A percentile compares a stretch with the other conserved stretches of the same genome.
phyloP scores from a whole-genome alignment of 176 grass and related monocot genomes.

The Secale cereale region DNA sequence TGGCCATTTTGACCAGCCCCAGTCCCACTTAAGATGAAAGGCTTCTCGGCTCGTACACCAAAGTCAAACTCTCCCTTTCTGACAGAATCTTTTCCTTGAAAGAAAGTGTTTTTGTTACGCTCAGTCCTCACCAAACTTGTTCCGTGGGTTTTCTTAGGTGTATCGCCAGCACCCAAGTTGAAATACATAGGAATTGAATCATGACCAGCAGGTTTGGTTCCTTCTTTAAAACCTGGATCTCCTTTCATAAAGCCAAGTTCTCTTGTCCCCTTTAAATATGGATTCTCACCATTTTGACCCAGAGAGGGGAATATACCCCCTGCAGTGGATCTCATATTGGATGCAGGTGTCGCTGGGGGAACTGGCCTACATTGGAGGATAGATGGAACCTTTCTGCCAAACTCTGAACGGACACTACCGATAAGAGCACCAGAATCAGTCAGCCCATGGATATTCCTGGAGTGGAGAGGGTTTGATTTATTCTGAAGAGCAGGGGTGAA shows the following conservation, averaged over 20 bases:
- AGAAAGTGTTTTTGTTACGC: conserved; percentile 28
- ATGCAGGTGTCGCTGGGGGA: conserved; percentile 25
- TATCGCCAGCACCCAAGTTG: conserved; percentile 38
- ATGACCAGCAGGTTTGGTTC: conserved; percentile 30
- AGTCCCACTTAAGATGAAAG: conserved; percentile 36
- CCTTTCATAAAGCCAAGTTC: conserved; percentile 32
- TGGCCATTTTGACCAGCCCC: conserved; percentile 27
- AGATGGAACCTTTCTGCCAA: conserved; percentile 51
- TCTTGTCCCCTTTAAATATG: conserved; percentile 38
- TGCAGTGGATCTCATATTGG: conserved; percentile 35
- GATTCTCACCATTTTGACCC: conserved; percentile 34
- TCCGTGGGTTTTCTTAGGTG: conserved; percentile 32
- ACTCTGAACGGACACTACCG: conserved; percentile 25
- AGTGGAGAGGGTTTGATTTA: conserved; percentile 20
- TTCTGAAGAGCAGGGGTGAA: conserved; percentile 41
- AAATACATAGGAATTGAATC: conserved; percentile 37
- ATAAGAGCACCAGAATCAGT: conserved; percentile 29
- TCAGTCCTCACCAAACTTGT: conserved; percentile 38
- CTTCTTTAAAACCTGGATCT: conserved; percentile 39
- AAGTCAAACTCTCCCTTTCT: conserved; percentile 43
- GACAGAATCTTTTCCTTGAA: conserved; percentile 41
- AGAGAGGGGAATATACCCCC: conserved; percentile 31
- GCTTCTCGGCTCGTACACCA: conserved; percentile 34
- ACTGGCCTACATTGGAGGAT: conserved; percentile 42
- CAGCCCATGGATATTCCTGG: conserved; percentile 25